These are phyloP conservation scores for Umbellularia californica DNA, from an alignment of 164 flowering plant genomes.

Conservation along the genomic window DNA sequence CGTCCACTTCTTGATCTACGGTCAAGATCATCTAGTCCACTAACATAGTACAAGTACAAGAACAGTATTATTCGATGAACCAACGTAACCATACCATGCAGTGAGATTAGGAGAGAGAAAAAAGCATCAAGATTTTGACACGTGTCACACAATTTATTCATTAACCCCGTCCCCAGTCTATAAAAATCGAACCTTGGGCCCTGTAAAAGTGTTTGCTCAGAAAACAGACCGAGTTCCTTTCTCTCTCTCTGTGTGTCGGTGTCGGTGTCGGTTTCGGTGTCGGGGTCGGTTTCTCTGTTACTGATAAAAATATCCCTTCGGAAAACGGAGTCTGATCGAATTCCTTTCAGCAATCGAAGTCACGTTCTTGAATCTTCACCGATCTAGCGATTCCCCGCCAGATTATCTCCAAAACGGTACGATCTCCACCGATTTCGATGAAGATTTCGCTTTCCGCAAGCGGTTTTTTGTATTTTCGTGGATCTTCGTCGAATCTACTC, in stretches of 20 bases:
- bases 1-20: neutral
- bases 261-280: neutral
- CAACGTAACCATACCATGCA: neutral
- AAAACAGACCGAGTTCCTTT: neutral
- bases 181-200: no score
- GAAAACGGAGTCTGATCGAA: neutral
- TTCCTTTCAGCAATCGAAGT: neutral
- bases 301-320: neutral
- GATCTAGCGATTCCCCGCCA: neutral
- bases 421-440: neutral
- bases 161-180: no score
- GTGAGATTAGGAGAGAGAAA: no score
- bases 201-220: no score
- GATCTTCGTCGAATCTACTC: neutral
- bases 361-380: neutral
- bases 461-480: neutral
- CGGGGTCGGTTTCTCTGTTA: neutral
- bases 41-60: neutral
- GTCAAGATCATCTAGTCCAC: neutral
- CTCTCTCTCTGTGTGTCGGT: neutral
- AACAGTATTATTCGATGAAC: neutral
- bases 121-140: neutral
- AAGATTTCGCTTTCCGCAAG: neutral
- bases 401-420: constrained; percentile 4
- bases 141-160: neutral